phyloP scores from a whole-genome alignment of 768 basidiomycete genomes.

The Russula ochroleuca region DNA sequence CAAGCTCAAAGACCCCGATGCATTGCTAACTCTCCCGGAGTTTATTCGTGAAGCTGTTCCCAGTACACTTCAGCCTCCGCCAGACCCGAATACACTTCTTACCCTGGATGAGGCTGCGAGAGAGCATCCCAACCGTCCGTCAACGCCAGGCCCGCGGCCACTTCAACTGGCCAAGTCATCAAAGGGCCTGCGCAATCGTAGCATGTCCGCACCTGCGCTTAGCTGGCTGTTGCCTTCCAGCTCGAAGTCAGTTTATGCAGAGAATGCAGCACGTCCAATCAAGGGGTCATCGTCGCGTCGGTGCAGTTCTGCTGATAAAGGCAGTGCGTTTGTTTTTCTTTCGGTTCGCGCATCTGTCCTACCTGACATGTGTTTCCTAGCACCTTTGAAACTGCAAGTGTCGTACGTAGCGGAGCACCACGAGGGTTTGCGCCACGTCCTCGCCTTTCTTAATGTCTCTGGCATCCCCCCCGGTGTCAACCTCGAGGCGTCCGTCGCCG shows the following conservation, averaged over 20 bases:
- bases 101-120: conserved; percentile 42
- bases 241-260: conserved; percentile 27
- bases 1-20: conserved; percentile 36
- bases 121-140: conserved; percentile 34
- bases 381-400: conserved; percentile 35
- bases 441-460: conserved; percentile 64
- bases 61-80: conserved; percentile 11
- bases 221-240: conserved; percentile 32
- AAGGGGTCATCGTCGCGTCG: conserved; percentile 28
- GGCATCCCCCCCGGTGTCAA: conserved; percentile 47
- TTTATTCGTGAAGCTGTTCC: conserved; percentile 28
- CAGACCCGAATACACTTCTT: conserved; percentile 26
- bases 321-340: conserved; percentile 27
- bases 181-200: conserved; percentile 34
- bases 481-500: conserved; percentile 63
- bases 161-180: conserved; percentile 35
- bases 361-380: conserved; percentile 2
- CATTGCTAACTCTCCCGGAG: conserved; percentile 54
- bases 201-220: conserved; percentile 37
- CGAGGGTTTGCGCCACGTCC: conserved; percentile 75
- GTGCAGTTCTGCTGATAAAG: conserved; percentile 32
- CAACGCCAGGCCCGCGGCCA: conserved; percentile 32
- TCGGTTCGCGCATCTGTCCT: neutral
- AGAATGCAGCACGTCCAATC: conserved; percentile 24
- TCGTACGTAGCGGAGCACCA: conserved; percentile 73